Evolutionary conservation across 1,284 basidiomycete genomes (phyloP).

Genomic region (Athelia sp.): DNA sequence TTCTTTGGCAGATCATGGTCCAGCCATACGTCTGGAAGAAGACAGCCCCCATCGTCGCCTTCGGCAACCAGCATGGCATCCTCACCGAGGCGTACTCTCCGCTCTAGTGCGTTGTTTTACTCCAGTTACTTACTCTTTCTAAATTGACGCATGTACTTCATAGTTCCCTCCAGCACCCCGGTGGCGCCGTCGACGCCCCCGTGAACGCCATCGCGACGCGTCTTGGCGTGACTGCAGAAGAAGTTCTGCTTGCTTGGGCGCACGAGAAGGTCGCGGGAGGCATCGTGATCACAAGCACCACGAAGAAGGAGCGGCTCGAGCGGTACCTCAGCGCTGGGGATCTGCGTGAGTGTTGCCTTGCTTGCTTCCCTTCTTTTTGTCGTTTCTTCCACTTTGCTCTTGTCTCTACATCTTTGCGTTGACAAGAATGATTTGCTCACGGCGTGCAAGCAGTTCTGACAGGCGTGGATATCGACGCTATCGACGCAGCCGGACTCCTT

Average conservation of each 20-base stretch:
- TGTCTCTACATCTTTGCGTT: constrained; percentile 5
- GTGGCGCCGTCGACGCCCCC: constrained; percentile 64
- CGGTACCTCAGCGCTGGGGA: constrained; percentile 65
- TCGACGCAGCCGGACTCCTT: constrained; percentile 17
- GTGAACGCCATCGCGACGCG: constrained; percentile 52
- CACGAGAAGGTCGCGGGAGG: constrained; percentile 53
- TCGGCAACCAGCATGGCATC: constrained; percentile 51
- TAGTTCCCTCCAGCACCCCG: constrained; percentile 35
- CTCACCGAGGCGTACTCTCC: constrained; percentile 69
- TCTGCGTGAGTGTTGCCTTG: constrained; percentile 36
- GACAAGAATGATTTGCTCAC: too few relatives aligned
- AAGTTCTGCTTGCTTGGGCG: constrained; percentile 67
- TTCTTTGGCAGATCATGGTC: constrained; percentile 46
- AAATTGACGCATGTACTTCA: too few relatives aligned
- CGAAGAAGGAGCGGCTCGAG: constrained; percentile 54
- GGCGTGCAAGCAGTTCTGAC: constrained; percentile 10
- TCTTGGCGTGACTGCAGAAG: constrained; percentile 53
- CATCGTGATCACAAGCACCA: constrained; percentile 65
- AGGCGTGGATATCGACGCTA: constrained; percentile 15
- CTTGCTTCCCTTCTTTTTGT: background rate
- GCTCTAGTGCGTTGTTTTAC: constrained; percentile 39
- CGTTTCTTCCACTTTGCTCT: background rate
- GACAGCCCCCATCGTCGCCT: constrained; percentile 54
- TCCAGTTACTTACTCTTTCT: too few relatives aligned
- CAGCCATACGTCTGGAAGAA: constrained; percentile 65